Evolutionary conservation across 768 basidiomycete species (phyloP).

Genomic region (Rhodotorula diobovata): DNA sequence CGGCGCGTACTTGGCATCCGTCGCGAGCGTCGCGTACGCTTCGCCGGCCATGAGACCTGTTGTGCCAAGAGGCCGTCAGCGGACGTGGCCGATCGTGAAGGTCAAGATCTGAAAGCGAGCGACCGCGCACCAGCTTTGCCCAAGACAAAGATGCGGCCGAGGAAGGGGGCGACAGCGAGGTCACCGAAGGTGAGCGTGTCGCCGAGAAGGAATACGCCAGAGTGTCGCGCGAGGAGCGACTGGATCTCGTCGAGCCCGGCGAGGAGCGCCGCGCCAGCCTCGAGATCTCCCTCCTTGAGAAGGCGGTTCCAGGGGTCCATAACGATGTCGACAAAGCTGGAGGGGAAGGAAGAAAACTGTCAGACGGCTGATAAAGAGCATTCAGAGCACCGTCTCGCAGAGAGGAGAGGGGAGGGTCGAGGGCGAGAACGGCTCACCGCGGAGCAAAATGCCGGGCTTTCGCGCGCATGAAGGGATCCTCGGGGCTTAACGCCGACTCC

Average conservation of each 20-base stretch:
- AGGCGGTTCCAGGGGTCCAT: background rate
- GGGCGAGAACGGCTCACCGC: constrained; percentile 14
- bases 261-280: background rate
- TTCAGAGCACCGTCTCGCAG: too few species aligned
- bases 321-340: constrained; percentile 5
- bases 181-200: constrained; percentile 7
- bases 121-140: background rate
- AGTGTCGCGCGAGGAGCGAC: background rate
- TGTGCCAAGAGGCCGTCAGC: too few species aligned
- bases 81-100: too few species aligned
- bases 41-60: background rate
- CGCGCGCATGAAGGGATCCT: constrained; percentile 8
- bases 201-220: constrained; percentile 20
- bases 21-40: background rate
- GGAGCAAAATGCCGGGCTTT: constrained; percentile 20
- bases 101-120: accelerated
- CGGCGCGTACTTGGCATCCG: background rate
- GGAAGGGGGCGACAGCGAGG: constrained; percentile 21
- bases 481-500: background rate
- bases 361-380: too few species aligned
- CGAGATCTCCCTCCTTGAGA: background rate
- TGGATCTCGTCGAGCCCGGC: constrained; percentile 5
- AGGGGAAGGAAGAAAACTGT: too few species aligned
- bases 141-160: constrained; percentile 6
- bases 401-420: too few species aligned